Conservation (phyloP, 345 rosid genomes). For the Citrus inodora region DNA sequence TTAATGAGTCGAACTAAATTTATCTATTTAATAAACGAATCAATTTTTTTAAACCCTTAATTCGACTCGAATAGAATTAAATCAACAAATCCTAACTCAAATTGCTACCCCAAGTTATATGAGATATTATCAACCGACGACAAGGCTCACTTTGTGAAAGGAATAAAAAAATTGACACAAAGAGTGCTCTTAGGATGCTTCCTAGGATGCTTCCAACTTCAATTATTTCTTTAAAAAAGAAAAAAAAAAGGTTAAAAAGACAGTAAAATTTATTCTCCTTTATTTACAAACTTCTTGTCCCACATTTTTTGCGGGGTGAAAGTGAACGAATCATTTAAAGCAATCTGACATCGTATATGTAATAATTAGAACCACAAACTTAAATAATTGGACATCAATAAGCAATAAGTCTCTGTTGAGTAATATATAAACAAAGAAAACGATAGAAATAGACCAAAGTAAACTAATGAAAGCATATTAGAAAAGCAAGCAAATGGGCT, state of each 20-base stretch:
- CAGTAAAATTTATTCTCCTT: background rate
- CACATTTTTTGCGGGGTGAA: background rate
- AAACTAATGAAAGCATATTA: background rate
- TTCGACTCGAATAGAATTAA: too few relatives aligned
- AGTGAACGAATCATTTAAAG: slow-evolving; percentile 1
- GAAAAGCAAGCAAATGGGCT: background rate
- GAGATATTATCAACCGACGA: background rate
- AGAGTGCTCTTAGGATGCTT: slow-evolving; percentile 1
- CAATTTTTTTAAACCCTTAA: too few relatives aligned
- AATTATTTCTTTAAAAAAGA: background rate
- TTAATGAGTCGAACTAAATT: too few relatives aligned
- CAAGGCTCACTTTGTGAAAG: background rate
- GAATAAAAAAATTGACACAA: background rate
- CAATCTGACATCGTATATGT: background rate
- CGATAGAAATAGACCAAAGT: background rate
- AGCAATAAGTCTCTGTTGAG: background rate
- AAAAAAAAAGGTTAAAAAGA: background rate
- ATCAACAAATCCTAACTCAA: accelerated
- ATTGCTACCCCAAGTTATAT: too few relatives aligned
- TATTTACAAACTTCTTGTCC: background rate
- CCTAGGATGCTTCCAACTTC: background rate
- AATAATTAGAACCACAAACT: background rate
- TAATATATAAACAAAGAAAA: background rate
- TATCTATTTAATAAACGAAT: too few relatives aligned
- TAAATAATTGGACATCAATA: background rate